phyloP scores from a whole-genome alignment of 108 stramenopile species.

The Nannochloropsis salina region DNA sequence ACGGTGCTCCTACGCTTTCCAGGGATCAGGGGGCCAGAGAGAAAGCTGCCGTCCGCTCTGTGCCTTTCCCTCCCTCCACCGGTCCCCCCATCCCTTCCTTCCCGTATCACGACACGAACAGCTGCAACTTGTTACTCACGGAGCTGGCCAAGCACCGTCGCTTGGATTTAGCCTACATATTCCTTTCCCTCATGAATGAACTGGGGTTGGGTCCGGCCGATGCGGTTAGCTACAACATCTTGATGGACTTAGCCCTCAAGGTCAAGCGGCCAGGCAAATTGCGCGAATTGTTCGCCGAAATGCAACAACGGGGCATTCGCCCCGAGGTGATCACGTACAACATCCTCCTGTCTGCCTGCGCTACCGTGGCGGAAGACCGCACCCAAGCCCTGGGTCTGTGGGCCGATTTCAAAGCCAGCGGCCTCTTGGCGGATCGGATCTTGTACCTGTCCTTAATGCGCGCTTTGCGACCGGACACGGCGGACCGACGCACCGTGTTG shows the following conservation, averaged over 20 bases:
- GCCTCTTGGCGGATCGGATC: not conserved
- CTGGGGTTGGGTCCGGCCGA: not conserved
- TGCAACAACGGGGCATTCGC: not conserved
- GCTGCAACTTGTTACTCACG: not conserved
- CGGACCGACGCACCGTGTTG: not conserved
- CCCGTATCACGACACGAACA: not conserved
- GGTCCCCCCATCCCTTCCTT: not conserved
- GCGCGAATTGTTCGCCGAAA: not conserved
- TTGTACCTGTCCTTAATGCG: not conserved
- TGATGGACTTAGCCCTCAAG: conserved; percentile 15
- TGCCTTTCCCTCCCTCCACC: not conserved
- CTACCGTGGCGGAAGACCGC: not conserved
- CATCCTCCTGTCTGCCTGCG: not conserved
- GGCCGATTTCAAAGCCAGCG: conserved; percentile 14
- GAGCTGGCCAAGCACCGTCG: not conserved
- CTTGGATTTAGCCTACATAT: not conserved
- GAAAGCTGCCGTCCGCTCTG: not conserved
- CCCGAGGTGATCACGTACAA: conserved; percentile 11
- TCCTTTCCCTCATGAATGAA: not conserved
- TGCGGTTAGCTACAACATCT: not conserved
- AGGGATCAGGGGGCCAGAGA: not conserved
- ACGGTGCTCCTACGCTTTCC: not conserved
- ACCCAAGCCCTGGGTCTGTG: not conserved
- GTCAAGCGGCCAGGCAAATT: not conserved
- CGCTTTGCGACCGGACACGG: not conserved